Evolutionary conservation across 2,329 filamentous ascomycete genomes (phyloP), one percentile per base, ranked within the genome.

Genomic region (Bipolaris victoriae): DNA sequence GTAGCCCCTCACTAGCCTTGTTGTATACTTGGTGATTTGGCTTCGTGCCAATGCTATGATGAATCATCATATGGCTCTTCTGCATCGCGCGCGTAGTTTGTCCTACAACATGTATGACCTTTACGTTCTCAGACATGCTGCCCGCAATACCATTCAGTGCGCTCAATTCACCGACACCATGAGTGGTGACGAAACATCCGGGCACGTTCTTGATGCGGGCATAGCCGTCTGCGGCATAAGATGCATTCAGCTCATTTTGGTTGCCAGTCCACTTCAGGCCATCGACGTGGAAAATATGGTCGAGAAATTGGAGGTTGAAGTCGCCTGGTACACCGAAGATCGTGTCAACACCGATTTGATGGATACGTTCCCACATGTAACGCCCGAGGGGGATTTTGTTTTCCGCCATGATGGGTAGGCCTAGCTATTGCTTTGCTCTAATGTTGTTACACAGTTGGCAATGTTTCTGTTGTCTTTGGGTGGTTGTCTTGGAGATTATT

Each of bases 151-250:
- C 79, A 55, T 81, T 81, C 5, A 81, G 57, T 0, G 80, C 79
- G 39, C 74, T 78, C 5, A 81, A 63, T 60, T 81, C 80, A 57
- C 85, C 86, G 1, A 88, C 85, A 4, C 85, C 86, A 64, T 86
- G 86, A 0, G 85, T 86, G 0, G 86, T 88, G 31, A 87, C 75
- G 7, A 86, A 55, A 49, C 76, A 77, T 7, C 79, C 79, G 3
- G 78, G 77, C 6, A 82, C 71, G 5, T 82, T 81, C 60, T 84
- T 84, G 57, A 84, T 78, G 11, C 84, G 76, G 3, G 82, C 80
- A 61, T 87, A 87, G 1, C 83, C 85, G 60, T 87, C 85, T 2
- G 83, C 82, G 0, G 83, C 83, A 58, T 86, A 86, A 2, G 78
- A 83, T 3, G 82, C 82, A 60, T 86, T 86, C 46, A 87, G 79